Conservation (phyloP, 495 filamentous ascomycete species). For the Lasiosphaeria hispida region DNA sequence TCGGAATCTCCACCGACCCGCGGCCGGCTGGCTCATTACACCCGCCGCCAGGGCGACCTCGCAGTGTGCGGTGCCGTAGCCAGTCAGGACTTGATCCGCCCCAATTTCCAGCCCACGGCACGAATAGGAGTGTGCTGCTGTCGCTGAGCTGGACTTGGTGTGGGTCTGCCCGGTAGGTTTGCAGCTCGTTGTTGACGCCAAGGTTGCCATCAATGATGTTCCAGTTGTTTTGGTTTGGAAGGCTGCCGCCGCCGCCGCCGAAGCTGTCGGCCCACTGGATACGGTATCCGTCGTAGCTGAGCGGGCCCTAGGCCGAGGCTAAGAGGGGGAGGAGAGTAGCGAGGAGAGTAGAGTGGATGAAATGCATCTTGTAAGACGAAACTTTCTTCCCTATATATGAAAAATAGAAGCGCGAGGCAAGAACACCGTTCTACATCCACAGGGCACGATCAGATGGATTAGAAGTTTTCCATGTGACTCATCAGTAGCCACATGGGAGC, state of each 20-base stretch:
- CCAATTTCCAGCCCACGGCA: conserved; percentile 51
- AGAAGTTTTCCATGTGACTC: no score
- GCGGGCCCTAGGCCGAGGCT: conserved; percentile 32
- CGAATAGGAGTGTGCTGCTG: conserved; percentile 43
- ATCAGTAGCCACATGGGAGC: no score
- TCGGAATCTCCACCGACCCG: conserved; percentile 32
- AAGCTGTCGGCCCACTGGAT: conserved; percentile 43
- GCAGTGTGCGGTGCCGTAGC: conserved; percentile 50
- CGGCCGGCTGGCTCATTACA: conserved; percentile 49
- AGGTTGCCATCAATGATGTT: conserved; percentile 39
- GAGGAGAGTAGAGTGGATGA: no score
- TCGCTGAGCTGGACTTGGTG: conserved; percentile 43
- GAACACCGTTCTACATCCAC: no score
- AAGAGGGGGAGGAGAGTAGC: conserved; percentile 14
- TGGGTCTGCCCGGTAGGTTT: conserved; percentile 39
- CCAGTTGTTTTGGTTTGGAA: conserved; percentile 39
- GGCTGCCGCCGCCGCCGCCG: conserved; percentile 25
- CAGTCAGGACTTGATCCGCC: conserved; percentile 46
- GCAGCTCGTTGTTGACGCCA: conserved; percentile 43
- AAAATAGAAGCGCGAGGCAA: no score
- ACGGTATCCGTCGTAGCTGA: conserved; percentile 32
- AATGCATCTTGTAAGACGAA: no score
- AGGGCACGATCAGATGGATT: no score
- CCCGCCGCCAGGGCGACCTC: conserved; percentile 39
- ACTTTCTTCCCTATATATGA: no score